Evolutionary conservation across 805 yeast species (phyloP).

Genomic region (Candida oleophila): DNA sequence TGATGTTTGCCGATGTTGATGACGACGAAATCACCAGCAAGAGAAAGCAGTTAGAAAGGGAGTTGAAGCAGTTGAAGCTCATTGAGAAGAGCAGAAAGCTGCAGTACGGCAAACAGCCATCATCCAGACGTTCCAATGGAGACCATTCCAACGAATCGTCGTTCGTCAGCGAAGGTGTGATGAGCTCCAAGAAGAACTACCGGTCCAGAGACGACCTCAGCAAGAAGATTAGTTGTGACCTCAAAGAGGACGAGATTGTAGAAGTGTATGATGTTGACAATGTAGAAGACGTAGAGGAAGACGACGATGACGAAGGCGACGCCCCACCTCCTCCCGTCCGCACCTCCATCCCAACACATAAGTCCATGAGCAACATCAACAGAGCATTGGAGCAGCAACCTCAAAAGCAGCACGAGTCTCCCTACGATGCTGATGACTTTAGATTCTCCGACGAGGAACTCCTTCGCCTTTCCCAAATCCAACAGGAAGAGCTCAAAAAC

Average conservation of each 20-base stretch:
- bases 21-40: conserved; percentile 32
- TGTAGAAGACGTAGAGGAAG: conserved; percentile 9
- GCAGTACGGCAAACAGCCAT: conserved; percentile 1
- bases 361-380: conserved; percentile 5
- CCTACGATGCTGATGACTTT: conserved; percentile 40
- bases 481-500: conserved; percentile 37
- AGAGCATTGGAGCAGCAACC: conserved; percentile 8
- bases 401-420: conserved; percentile 12
- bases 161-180: conserved; percentile 34
- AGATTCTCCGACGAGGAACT: conserved; percentile 31
- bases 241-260: conserved; percentile 19
- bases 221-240: conserved; percentile 26
- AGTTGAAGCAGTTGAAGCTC: conserved; percentile 31
- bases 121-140: neutral
- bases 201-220: conserved; percentile 30
- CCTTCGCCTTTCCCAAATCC: conserved; percentile 27
- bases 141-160: conserved; percentile 25
- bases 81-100: conserved; percentile 22
- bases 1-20: conserved; percentile 10
- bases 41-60: conserved; percentile 39
- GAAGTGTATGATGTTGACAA: conserved; percentile 8
- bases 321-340: conserved; percentile 38
- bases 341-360: conserved; percentile 10
- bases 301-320: conserved; percentile 8
- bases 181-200: conserved; percentile 31